Percentiles rank a stretch among this genome's conserved stretches.
Evolutionary conservation across 1,284 basidiomycete species (phyloP).

Genomic region (Schizophyllum amplum): DNA sequence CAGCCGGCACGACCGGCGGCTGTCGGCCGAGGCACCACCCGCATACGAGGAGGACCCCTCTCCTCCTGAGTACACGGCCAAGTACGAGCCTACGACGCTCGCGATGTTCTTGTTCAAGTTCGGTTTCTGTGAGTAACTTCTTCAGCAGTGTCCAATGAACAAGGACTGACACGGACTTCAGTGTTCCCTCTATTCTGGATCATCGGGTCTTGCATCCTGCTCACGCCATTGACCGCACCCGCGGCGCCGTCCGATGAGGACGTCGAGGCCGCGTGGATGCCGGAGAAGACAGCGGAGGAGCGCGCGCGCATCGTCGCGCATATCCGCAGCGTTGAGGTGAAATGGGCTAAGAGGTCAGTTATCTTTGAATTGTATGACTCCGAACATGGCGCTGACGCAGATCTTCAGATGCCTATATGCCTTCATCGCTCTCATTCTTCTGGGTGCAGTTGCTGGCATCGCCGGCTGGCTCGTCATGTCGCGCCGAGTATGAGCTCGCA

Average conservation of each 20-base stretch:
- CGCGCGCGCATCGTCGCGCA: constrained; percentile 30
- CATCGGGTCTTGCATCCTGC: constrained; percentile 23
- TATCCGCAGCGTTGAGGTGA: constrained; percentile 28
- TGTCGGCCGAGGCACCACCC: constrained; percentile 9
- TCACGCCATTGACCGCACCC: constrained; percentile 23
- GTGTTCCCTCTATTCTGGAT: constrained; percentile 32
- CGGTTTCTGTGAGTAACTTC: constrained; percentile 27
- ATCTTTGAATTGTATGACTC: constrained; percentile 21
- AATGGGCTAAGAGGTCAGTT: constrained; percentile 29
- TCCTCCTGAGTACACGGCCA: constrained; percentile 11
- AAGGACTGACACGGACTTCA: constrained; percentile 11
- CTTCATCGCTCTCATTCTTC: constrained; percentile 17
- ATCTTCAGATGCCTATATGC: constrained; percentile 24
- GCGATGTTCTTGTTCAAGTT: constrained; percentile 38
- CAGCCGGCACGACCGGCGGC: constrained; percentile 12
- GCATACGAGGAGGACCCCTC: constrained; percentile 9
- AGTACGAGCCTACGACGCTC: constrained; percentile 28
- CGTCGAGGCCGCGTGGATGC: constrained; percentile 27
- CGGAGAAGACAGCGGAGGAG: constrained; percentile 35
- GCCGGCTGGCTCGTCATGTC: constrained; percentile 16
- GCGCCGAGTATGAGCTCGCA: constrained; percentile 5
- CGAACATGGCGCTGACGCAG: constrained; percentile 18
- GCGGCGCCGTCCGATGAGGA: constrained; percentile 10
- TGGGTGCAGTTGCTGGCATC: constrained; percentile 16
- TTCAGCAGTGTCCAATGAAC: neutral